Evolutionary conservation across 225 moss, liverwort and hornwort genomes (phyloP).

Genomic region (Sphagnum contortum): DNA sequence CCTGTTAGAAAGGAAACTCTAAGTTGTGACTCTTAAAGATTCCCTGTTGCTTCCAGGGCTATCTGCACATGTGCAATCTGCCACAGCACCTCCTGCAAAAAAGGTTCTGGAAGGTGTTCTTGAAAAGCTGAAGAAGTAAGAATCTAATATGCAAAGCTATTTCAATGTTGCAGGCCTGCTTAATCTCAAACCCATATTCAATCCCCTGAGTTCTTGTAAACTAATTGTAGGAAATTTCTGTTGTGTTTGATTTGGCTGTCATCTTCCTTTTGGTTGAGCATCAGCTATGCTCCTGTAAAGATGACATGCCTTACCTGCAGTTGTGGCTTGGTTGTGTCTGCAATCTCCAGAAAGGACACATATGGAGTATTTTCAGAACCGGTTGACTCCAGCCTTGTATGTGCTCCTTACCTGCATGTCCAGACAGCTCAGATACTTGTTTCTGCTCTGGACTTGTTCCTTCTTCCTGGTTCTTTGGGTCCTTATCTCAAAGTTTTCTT

Average conservation of each 20-base stretch:
- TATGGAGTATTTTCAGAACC: slow-evolving; percentile 98
- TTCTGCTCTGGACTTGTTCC: no score
- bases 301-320: no score
- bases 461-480: no score
- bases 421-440: no score
- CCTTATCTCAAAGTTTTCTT: no score
- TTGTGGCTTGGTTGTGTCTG: background rate
- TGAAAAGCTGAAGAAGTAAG: slow-evolving; percentile 96
- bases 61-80: slow-evolving; percentile 22
- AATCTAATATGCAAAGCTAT: background rate
- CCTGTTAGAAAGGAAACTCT: no score
- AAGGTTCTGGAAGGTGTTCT: slow-evolving; percentile 82
- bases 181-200: no score
- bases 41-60: background rate
- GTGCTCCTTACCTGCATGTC: background rate
- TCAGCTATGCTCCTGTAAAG: no score
- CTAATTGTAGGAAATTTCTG: background rate
- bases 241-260: slow-evolving; percentile 1
- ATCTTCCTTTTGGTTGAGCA: background rate
- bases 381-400: slow-evolving; percentile 76
- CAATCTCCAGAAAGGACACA: slow-evolving; percentile 79
- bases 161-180: no score
- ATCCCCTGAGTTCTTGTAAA: no score
- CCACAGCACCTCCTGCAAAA: slow-evolving; percentile 38
- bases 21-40: no score